Conservation (phyloP, 108 stramenopile species). For the Pseudonitzschia pungens region DNA sequence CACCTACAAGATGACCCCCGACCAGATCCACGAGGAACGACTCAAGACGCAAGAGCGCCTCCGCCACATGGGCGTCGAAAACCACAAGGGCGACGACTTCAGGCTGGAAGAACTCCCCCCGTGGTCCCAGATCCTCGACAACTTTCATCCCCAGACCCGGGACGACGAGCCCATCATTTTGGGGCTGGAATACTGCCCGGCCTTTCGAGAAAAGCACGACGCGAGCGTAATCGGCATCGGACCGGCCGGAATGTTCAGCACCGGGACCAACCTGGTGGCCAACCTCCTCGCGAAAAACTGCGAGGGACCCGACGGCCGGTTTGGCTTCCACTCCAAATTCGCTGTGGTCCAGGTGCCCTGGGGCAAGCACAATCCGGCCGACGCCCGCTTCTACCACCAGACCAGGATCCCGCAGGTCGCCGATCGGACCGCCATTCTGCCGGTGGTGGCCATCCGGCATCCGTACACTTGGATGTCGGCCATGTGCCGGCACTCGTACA, state of each 20-base stretch:
- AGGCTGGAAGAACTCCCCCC: slow-evolving; percentile 15
- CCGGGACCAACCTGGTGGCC: slow-evolving; percentile 83
- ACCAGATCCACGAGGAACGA: neutral
- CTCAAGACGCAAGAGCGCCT: neutral
- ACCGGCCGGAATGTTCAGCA: slow-evolving; percentile 80
- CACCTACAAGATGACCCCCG: neutral
- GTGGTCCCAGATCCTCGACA: slow-evolving; percentile 28
- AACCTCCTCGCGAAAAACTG: slow-evolving; percentile 68
- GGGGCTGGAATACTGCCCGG: slow-evolving; percentile 25
- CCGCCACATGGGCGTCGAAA: neutral
- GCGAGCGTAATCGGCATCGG: slow-evolving; percentile 3
- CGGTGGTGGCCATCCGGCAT: slow-evolving; percentile 73
- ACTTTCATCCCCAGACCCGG: neutral
- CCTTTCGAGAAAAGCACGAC: slow-evolving; percentile 20
- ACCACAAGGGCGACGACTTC: too few species aligned
- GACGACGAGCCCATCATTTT: slow-evolving; percentile 30
- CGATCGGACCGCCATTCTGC: slow-evolving; percentile 46
- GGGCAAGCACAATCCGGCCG: slow-evolving; percentile 81
- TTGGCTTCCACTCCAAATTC: neutral
- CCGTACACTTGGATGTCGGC: slow-evolving; percentile 75
- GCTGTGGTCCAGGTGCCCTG: slow-evolving; percentile 26
- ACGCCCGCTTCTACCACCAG: slow-evolving; percentile 44
- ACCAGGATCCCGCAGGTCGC: slow-evolving; percentile 21
- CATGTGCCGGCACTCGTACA: slow-evolving; percentile 64
- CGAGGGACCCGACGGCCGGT: slow-evolving; percentile 20